Evolutionary conservation across 176 grass and related monocot species (phyloP).

Genomic region (Poa pratensis): DNA sequence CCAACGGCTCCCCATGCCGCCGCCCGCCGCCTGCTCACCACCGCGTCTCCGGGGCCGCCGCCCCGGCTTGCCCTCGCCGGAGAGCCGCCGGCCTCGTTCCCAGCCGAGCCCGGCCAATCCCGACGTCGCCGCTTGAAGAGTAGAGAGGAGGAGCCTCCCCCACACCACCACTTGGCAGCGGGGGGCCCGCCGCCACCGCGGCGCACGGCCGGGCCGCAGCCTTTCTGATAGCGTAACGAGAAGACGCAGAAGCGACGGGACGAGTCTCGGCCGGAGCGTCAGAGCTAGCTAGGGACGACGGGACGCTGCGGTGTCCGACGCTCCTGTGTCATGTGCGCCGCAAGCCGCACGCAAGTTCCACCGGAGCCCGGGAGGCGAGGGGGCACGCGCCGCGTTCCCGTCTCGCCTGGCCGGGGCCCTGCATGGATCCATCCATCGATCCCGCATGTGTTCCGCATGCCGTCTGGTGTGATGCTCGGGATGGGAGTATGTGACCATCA

Average conservation of each 20-base stretch:
- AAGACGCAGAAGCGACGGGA: conserved; percentile 31
- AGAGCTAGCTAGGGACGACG: not conserved
- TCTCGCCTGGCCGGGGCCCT: not conserved
- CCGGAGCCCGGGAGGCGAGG: not conserved
- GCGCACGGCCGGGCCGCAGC: conserved; percentile 1
- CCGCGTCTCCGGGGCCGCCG: no score
- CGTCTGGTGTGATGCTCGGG: not conserved
- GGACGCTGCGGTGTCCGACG: conserved; percentile 11
- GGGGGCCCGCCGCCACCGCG: no score
- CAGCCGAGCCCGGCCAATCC: no score
- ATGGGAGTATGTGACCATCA: no score
- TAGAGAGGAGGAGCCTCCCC: no score
- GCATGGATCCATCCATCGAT: not conserved
- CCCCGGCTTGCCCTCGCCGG: no score
- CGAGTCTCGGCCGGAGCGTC: not conserved
- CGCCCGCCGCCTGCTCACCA: no score
- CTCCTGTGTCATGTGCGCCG: not conserved
- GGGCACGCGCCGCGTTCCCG: conserved; percentile 39
- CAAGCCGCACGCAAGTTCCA: not conserved
- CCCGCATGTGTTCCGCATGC: conserved; percentile 33
- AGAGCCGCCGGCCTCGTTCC: no score
- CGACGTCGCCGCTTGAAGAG: no score
- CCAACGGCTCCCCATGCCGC: no score
- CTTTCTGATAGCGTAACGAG: conserved; percentile 30
- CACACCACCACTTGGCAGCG: no score